Base-by-base conservation (phyloP, 2,329 filamentous ascomycete species). In the Leptographium galeiforme region DNA sequence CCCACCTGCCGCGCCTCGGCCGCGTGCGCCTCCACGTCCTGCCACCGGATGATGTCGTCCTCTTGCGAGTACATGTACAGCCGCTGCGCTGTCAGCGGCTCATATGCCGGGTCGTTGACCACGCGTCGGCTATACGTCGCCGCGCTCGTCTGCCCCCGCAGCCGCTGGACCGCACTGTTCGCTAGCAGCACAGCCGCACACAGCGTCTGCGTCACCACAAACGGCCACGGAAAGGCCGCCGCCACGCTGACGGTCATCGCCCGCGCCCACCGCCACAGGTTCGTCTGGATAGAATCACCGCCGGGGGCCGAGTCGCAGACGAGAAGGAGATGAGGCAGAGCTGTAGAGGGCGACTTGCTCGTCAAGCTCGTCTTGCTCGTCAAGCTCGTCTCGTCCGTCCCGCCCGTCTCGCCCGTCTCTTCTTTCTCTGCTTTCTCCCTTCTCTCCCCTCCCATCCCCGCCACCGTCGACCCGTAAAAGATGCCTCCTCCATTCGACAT, bases 401-500 rank as follows among this genome's bases (percentile, higher is more conserved):
- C 12, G 34, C 8, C 34, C 8, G 8, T 36, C 8, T 36, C 34
- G 8, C 12, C 34, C 19, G 43, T 12, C 16, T 40, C 16, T 6
- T 2, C 13, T 2, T 2, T 40, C 39, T 10, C 19, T 13, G 3
- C 11, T 19, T 16, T 4, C 8, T 2, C 5, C 25, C 11, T 2
- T 39, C 5, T 2, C 19, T 13, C 6, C 40, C 7, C 3, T 25
- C 11, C 8, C 25, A 12, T 11, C 14, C 11, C 50, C 19, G 47
- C 8, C 16, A 52, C 19, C 34, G 50, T 16, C 2, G 50, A 43
- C 19, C 13, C 43, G 12, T 47, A 52, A 11, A 45, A 46, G 12
- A 52, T 52, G 19, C 50, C 50, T 18, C 50, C 50, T 12, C 50
- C 50, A 36, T 52, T 52, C 19, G 50, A 52, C 50, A 52, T 52